Base-by-base conservation (phyloP, 495 filamentous ascomycete species). In the Tuber brumale region DNA sequence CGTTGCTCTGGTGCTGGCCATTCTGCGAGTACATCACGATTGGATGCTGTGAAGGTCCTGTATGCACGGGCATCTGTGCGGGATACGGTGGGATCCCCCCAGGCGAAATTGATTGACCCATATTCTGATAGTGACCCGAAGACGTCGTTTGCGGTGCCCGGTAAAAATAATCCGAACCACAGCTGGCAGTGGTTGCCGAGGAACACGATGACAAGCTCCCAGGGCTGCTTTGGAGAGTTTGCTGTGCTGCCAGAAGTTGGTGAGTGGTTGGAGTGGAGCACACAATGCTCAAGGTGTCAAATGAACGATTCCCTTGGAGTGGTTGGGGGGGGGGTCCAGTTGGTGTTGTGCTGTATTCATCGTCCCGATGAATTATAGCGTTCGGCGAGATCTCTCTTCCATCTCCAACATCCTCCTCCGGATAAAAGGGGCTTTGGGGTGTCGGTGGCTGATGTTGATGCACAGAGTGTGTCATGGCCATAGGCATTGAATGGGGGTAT, bases 161-260 rank as follows among this genome's bases (percentile, higher is more conserved):
- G 70, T 78, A 83, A 46, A 83, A 83, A 69, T 83, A 83, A 70
- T 83, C 81, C 23, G 82, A 83, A 42, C 76, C 72, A 57, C 82
- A 78, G 51, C 81, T 83, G 70, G 80, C 77, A 51, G 80, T 76
- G 19, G 80, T 82, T 31, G 78, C 75, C 42, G 84, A 83, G 21
- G 84, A 85, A 21, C 84, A 82, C n/a, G 85, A 84, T 9, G 88
- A 88, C 81, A 86, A 89, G 76, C 84, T 86, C 74, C 84, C 85
- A 12, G 88, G 87, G 79, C 87, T 88, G 77, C 80, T 86, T 70
- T 87, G 86, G 35, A 86, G 81, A 57, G 86, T 82, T 44, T 81
- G 79, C 19, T 82, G 76, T 39, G 77, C 79, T 57, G 78, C 79
- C n/a, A 83, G 70, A 41, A 83, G 61, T 43, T 83, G 81, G 46